These are phyloP conservation scores for Acanthamoeba royreba DNA, from an alignment of 208 protist species.

Conservation along the genomic window DNA sequence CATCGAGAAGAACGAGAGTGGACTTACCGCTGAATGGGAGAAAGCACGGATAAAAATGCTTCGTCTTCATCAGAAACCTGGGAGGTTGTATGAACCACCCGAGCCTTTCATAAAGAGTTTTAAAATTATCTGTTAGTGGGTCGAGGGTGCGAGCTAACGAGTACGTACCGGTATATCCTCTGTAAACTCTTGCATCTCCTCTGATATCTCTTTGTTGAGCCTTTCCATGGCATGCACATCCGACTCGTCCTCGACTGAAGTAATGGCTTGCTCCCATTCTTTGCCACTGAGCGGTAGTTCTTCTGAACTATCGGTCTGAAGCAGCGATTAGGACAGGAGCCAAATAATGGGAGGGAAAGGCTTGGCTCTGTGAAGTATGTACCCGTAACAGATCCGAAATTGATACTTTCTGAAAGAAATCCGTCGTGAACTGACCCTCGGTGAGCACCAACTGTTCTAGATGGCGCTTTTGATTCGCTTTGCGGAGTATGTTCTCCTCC, in stretches of 20 bases:
- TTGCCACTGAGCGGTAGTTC: background rate
- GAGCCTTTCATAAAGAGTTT: background rate
- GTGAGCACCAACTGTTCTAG: conserved; percentile 94
- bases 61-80: background rate
- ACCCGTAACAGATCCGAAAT: background rate
- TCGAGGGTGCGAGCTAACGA: background rate
- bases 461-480: conserved; percentile 91
- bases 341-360: no score
- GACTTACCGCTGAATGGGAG: background rate
- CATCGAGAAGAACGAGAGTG: background rate
- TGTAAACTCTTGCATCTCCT: background rate
- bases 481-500: conserved; percentile 95
- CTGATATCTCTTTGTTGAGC: background rate
- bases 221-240: background rate
- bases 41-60: background rate
- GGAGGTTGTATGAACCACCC: background rate
- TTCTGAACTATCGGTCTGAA: background rate
- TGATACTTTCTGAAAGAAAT: conserved; percentile 60
- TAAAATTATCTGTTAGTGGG: background rate
- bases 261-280: conserved; percentile 2
- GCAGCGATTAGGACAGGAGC: background rate
- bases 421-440: conserved; percentile 88
- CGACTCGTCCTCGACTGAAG: background rate
- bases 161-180: background rate
- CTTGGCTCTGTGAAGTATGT: background rate